These are phyloP conservation scores for Rhizopus stolonifer DNA, from an alignment of 371 early-diverging fungal genomes.

Conservation along the genomic window DNA sequence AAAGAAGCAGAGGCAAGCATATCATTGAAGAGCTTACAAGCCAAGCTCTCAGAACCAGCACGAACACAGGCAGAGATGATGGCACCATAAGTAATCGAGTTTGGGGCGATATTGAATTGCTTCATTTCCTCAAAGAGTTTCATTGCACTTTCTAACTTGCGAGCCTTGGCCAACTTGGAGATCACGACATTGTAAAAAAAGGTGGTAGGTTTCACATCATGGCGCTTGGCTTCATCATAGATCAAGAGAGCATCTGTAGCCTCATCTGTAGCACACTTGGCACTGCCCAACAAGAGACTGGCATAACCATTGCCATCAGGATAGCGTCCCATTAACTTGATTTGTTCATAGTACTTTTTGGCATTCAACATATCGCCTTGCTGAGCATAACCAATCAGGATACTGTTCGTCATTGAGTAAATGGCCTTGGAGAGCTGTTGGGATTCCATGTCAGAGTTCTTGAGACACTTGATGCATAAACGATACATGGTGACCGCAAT, in stretches of 20 bases:
- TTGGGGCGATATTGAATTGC: slow-evolving; percentile 46
- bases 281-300: slow-evolving; percentile 46
- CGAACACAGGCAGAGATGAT: slow-evolving; percentile 65
- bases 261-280: slow-evolving; percentile 55
- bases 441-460: slow-evolving; percentile 20
- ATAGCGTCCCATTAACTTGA: slow-evolving; percentile 43
- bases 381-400: slow-evolving; percentile 60
- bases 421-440: slow-evolving; percentile 26
- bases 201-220: slow-evolving; percentile 58
- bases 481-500: slow-evolving; percentile 32
- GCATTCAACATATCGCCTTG: slow-evolving; percentile 55
- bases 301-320: slow-evolving; percentile 57
- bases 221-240: slow-evolving; percentile 62
- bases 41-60: slow-evolving; percentile 56
- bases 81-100: slow-evolving; percentile 64
- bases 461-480: slow-evolving; percentile 26
- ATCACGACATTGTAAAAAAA: slow-evolving; percentile 70
- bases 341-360: slow-evolving; percentile 55
- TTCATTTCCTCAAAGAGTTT: slow-evolving; percentile 65
- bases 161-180: slow-evolving; percentile 64
- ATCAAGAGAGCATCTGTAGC: slow-evolving; percentile 56
- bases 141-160: slow-evolving; percentile 58
- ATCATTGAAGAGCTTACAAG: slow-evolving; percentile 51
- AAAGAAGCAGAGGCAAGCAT: slow-evolving; percentile 54
- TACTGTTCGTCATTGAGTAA: slow-evolving; percentile 48